phyloP scores from a whole-genome alignment of 78 protist genomes.

The Protostelium mycophagum region DNA sequence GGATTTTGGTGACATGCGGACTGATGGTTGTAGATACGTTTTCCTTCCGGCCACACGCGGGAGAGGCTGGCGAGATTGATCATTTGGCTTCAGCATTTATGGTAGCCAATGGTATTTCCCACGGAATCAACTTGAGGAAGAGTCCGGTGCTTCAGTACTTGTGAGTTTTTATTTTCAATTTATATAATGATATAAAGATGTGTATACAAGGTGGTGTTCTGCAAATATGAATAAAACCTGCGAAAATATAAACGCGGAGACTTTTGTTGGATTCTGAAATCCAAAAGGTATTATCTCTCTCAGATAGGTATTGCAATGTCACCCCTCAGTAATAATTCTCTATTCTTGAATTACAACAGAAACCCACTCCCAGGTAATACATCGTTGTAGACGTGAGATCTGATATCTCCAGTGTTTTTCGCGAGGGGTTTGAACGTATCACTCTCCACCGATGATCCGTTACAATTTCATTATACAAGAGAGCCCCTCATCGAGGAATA shows the following conservation, averaged over 20 bases:
- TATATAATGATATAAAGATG: neutral
- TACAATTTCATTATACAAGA: constrained; percentile 92
- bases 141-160: constrained; percentile 92
- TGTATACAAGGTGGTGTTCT: neutral
- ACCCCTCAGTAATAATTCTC: constrained; percentile 92
- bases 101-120: constrained; percentile 82
- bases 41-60: constrained; percentile 90
- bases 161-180: constrained; percentile 11
- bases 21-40: constrained; percentile 63
- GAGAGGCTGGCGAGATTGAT: constrained; percentile 89
- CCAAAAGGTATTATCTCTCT: constrained; percentile 67
- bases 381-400: constrained; percentile 1
- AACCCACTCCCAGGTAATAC: constrained; percentile 81
- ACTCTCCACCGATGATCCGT: constrained; percentile 95
- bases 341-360: constrained; percentile 81
- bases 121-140: constrained; percentile 91
- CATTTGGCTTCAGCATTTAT: constrained; percentile 82
- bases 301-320: constrained; percentile 92
- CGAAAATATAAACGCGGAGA: neutral
- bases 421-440: constrained; percentile 91
- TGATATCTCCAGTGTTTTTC: constrained; percentile 39
- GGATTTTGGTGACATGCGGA: neutral
- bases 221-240: neutral
- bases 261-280: constrained; percentile 9
- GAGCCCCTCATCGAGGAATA: constrained; percentile 99